phyloP scores from a whole-genome alignment of 768 basidiomycete genomes.

The Sarcomyxa edulis region DNA sequence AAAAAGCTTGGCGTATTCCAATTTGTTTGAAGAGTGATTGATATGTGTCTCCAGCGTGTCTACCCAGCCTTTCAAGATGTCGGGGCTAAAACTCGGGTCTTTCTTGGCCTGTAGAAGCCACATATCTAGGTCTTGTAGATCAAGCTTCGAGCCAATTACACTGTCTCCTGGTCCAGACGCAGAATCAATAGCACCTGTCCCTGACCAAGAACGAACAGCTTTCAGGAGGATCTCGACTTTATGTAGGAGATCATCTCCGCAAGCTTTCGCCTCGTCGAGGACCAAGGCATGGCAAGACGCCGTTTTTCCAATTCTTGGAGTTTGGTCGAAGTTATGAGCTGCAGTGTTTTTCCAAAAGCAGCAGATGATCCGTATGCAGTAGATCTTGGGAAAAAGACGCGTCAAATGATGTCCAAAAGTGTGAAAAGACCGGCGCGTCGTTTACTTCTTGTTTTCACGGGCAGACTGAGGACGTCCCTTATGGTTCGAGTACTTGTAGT shows the following conservation, averaged over 20 bases:
- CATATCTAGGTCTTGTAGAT: constrained; percentile 24
- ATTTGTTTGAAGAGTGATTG: constrained; percentile 26
- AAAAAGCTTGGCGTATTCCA: constrained; percentile 36
- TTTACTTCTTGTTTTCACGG: too few relatives aligned
- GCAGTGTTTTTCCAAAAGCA: constrained; percentile 32
- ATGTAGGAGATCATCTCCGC: constrained; percentile 14
- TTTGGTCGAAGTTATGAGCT: constrained; percentile 39
- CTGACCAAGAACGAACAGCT: constrained; percentile 28
- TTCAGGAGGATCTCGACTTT: constrained; percentile 30
- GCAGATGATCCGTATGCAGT: constrained; percentile 4
- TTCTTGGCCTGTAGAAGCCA: constrained; percentile 35
- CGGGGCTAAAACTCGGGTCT: constrained; percentile 32
- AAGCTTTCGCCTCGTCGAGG: constrained; percentile 20
- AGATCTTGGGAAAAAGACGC: too few relatives aligned
- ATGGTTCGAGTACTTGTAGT: too few relatives aligned
- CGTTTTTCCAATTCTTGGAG: constrained; percentile 38
- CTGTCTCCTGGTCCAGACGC: background rate
- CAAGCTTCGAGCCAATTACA: constrained; percentile 19
- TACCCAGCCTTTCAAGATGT: constrained; percentile 30
- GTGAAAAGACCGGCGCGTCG: too few relatives aligned
- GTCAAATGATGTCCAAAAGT: too few relatives aligned
- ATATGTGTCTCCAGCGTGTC: constrained; percentile 34
- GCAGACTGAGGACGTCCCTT: too few relatives aligned
- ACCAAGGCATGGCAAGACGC: constrained; percentile 26
- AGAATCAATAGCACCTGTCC: constrained; percentile 20